Conservation (phyloP, 2,329 filamentous ascomycete genomes). For the Epichloe sp. region DNA sequence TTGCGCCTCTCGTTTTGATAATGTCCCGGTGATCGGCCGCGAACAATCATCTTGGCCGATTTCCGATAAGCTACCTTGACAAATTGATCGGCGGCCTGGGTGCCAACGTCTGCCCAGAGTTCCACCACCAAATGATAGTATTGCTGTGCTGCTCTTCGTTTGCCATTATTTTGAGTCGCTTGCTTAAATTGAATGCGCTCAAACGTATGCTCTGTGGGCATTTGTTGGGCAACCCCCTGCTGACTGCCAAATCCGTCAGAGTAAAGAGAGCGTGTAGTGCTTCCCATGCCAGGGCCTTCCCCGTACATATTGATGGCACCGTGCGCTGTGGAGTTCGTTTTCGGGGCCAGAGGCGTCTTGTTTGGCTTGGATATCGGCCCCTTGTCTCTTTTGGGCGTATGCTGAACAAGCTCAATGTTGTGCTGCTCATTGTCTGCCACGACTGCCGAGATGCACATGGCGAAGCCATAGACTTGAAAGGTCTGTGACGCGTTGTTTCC, state of each 20-base stretch:
- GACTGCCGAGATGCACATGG: slow-evolving; percentile 73
- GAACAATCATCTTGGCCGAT: slow-evolving; percentile 76
- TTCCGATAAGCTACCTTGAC: slow-evolving; percentile 59
- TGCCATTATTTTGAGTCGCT: slow-evolving; percentile 87
- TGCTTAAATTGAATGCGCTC: slow-evolving; percentile 92
- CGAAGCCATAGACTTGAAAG: slow-evolving; percentile 59
- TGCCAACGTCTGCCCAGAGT: slow-evolving; percentile 57
- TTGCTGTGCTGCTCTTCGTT: slow-evolving; percentile 78
- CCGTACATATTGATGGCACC: slow-evolving; percentile 32
- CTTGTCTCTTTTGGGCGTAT: slow-evolving; percentile 85
- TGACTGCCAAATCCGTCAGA: slow-evolving; percentile 26
- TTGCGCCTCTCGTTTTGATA: slow-evolving; percentile 59
- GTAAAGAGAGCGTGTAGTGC: slow-evolving; percentile 21
- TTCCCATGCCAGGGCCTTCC: slow-evolving; percentile 18
- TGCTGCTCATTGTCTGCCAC: slow-evolving; percentile 67
- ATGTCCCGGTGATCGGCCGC: slow-evolving; percentile 69
- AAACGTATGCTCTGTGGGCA: slow-evolving; percentile 50
- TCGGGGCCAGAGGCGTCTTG: slow-evolving; percentile 53
- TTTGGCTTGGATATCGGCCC: slow-evolving; percentile 66
- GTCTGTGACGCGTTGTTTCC: slow-evolving; percentile 24
- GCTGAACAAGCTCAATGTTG: slow-evolving; percentile 72
- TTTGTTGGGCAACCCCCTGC: slow-evolving; percentile 19
- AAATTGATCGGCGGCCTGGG: slow-evolving; percentile 38
- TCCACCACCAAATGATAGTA: slow-evolving; percentile 88
- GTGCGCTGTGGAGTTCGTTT: slow-evolving; percentile 42